Evolutionary conservation across 148 eudicot species (phyloP), one percentile per base, ranked within the genome.

Genomic region (Chenopodium berlandieri): DNA sequence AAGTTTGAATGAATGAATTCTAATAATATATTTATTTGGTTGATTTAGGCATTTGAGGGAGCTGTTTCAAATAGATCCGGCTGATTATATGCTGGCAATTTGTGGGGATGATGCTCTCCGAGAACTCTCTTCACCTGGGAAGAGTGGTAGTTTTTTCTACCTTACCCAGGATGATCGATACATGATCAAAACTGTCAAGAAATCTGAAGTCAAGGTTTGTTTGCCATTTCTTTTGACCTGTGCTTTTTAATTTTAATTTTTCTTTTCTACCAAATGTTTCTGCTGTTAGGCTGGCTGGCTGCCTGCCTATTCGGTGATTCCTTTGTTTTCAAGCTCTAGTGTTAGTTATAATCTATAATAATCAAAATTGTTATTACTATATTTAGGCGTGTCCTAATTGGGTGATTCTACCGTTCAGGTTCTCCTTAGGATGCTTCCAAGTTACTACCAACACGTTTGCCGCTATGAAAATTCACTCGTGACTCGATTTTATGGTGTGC

Each of bases 121-220:
- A 75, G 99, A 96, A 87, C 91, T 96, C 32, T 92, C 98, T 23
- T 94, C 99, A 37, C 99, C 97, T 0, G 99, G 99, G 48, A 96
- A 96, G 86, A 96, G 99, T 84, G 99, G 99, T 67, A 94, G 99
- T 85, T 90, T 85, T 85, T 94, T 96, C 85, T 96, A 96, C 85
- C 86, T 96, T 32, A 94, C 97, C 9, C 98, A 94, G 83, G 99
- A 96, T 74, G 99, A 96, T 83, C 84, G 98, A 79, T 96, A 92
- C 79, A 94, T 96, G 98, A 96, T 96, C 27, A 96, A 96, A 84
- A 94, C 98, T 58, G 98, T 96, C 81, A 96, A 86, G 91, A 96
- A 96, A 90, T 92, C 94, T 4, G 99, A 96, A 90, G 97, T 91
- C 92, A 96, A 94, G 98, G 99, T 96, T 87, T 73, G 97, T 86